Base-by-base conservation (phyloP, 2,329 filamentous ascomycete species). In the Diaporthe nobilis region DNA sequence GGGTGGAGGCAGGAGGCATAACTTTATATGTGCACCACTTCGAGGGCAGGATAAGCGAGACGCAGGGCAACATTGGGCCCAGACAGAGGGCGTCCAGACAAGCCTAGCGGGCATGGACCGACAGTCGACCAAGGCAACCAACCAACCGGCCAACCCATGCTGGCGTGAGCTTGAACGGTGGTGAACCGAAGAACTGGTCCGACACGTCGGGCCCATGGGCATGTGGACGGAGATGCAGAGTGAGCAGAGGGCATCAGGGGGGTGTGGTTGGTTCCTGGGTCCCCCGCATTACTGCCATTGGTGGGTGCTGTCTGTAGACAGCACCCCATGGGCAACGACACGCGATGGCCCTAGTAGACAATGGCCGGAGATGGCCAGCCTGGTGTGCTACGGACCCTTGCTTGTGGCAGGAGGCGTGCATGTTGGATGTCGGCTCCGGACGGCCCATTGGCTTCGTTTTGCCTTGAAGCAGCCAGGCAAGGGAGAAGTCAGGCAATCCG, bases 261-360 rank as follows among this genome's bases (percentile, higher is more conserved):
- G 22, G 8, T 12, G 12, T 13, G 65, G 47, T 55, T 42, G 42
- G 61, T 65, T 65, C 61, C 42, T 65, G 17, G 61, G 42, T 65
- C 61, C 61, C 65, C 65, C 65, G 65, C 65, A 70, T 70, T 55
- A 28, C 65, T 55, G 65, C n/a, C 34, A 70, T 70, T 70, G 65
- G 65, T 55, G 61, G 61, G 61, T 34, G 34, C 34, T 34, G 34
- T 34, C 34, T 34, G 34, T 20, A 67, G 42, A 37, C 42, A 4
- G 10, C 17, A 9, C 61, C 65, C 65, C 65, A 55, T 70, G 65
- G 49, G 49, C 42, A 70, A 15, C n/a, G 49, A 55, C 49, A 70
- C 22, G 65, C 47, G 47, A 70, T 55, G 42, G 15, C 42, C 57
- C 57, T 9, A n/a, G 25, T 37, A 2, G 13, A 61, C n/a, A 28